Conservation (phyloP, 228 moss, liverwort and hornwort genomes). For the Sphagnum fallax region DNA sequence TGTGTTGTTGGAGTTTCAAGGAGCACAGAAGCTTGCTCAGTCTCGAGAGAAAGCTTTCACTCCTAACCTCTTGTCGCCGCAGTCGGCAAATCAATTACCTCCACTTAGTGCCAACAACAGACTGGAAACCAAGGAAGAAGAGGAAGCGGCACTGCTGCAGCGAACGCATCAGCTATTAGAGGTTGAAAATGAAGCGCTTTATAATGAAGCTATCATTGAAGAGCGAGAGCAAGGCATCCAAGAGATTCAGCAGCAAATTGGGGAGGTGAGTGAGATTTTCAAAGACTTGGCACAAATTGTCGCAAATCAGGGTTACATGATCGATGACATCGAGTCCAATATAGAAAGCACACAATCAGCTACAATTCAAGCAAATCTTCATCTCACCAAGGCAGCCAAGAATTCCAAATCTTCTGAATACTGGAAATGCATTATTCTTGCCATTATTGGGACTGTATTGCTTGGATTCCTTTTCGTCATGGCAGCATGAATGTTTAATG, state of each 20-base stretch:
- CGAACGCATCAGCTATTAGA: conserved; percentile 41
- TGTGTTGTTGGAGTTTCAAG: conserved; percentile 82
- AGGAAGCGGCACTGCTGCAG: conserved; percentile 20
- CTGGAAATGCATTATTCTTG: conserved; percentile 71
- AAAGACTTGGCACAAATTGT: conserved; percentile 92
- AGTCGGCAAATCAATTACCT: conserved; percentile 11
- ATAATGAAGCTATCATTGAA: conserved; percentile 78
- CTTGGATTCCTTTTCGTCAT: conserved; percentile 72
- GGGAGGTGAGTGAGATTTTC: conserved; percentile 93
- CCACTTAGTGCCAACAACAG: conserved; percentile 25
- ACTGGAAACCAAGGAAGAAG: conserved; percentile 31
- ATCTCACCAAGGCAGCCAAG: conserved; percentile 69
- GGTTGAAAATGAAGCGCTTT: conserved; percentile 73
- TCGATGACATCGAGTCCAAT: conserved; percentile 89
- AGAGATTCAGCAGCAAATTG: conserved; percentile 96
- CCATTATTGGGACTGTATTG: conserved; percentile 68
- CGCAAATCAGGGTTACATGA: conserved; percentile 76
- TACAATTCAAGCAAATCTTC: conserved; percentile 78
- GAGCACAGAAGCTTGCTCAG: conserved; percentile 72
- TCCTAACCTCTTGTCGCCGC: conserved; percentile 36
- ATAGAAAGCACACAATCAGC: conserved; percentile 83
- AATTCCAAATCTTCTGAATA: conserved; percentile 47
- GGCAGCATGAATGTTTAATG: conserved; percentile 37
- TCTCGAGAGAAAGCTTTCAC: conserved; percentile 67
- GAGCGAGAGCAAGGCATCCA: conserved; percentile 92